phyloP scores from a whole-genome alignment of 2,329 filamentous ascomycete species.

The Cladosporium colombiae region DNA sequence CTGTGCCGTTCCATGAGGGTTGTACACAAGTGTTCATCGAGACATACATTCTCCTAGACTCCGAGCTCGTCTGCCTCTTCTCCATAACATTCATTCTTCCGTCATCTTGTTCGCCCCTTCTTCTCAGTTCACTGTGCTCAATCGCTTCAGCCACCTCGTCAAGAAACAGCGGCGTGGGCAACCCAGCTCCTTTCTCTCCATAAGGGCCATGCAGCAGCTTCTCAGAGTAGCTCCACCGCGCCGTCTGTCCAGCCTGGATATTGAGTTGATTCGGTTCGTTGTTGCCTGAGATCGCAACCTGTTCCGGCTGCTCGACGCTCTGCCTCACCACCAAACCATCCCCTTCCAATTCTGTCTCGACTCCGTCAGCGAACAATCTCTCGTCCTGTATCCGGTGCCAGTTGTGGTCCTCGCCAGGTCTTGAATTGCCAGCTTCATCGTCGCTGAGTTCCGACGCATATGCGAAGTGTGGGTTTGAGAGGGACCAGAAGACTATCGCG shows the following conservation, averaged over 20 bases:
- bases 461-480: conserved; percentile 61
- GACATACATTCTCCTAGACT: conserved; percentile 65
- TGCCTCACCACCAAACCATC: conserved; percentile 43
- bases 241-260: conserved; percentile 62
- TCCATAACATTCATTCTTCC: conserved; percentile 16
- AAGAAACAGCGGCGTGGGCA: conserved; percentile 31
- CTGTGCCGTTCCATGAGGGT: conserved; percentile 58
- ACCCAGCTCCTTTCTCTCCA: conserved; percentile 29
- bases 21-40: conserved; percentile 85
- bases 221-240: conserved; percentile 65
- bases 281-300: conserved; percentile 49
- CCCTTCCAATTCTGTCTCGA: conserved; percentile 34
- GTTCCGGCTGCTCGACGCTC: conserved; percentile 6
- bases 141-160: conserved; percentile 16
- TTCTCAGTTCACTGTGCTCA: conserved; percentile 30
- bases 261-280: conserved; percentile 64
- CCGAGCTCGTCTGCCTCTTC: conserved; percentile 27
- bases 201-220: conserved; percentile 53
- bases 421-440: conserved; percentile 34
- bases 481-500: conserved; percentile 60
- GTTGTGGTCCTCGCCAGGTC: conserved; percentile 49
- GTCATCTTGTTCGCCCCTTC: conserved; percentile 25
- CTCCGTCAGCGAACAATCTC: conserved; percentile 30
- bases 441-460: conserved; percentile 59
- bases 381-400: conserved; percentile 48